Conservation (phyloP, 2,329 filamentous ascomycete genomes). For the Neocatenulostroma microsporum region DNA sequence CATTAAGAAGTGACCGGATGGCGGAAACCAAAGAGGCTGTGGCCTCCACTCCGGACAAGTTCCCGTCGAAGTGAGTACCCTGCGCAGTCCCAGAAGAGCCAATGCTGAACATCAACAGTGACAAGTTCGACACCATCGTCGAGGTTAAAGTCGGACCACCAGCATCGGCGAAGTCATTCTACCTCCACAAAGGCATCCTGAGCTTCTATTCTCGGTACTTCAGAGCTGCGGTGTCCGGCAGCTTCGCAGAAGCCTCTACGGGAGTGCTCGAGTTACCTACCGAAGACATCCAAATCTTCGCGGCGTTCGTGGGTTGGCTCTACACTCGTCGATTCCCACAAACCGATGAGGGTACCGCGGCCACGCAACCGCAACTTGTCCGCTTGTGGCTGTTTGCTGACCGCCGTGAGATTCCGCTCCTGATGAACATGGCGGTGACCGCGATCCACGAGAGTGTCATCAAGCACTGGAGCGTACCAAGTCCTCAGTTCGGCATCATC, state of each 20-base stretch:
- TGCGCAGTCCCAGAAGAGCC: too few relatives aligned
- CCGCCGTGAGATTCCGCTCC: constrained; percentile 4
- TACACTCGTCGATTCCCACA: constrained; percentile 2
- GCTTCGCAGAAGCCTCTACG: constrained; percentile 8
- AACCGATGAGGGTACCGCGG: too few relatives aligned
- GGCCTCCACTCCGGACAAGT: constrained; percentile 2
- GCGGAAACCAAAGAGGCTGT: too few relatives aligned
- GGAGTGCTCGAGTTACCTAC: constrained; percentile 4
- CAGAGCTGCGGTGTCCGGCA: constrained; percentile 1
- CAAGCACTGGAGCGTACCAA: neutral
- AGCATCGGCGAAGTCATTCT: constrained; percentile 5
- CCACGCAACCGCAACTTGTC: neutral
- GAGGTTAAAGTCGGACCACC: constrained; percentile 7
- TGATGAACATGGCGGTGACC: constrained; percentile 4
- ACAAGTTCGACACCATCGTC: constrained; percentile 44
- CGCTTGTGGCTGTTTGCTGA: constrained; percentile 5
- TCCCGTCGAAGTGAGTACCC: neutral
- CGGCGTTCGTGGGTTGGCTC: constrained; percentile 1
- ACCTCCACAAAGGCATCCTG: constrained; percentile 13
- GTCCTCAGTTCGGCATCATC: neutral
- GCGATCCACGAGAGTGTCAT: neutral
- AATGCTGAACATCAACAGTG: constrained; percentile 1
- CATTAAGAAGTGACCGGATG: too few relatives aligned
- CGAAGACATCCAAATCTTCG: neutral
- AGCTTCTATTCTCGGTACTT: constrained; percentile 17